These are phyloP conservation scores for Boletus sp. DNA, from an alignment of 768 basidiomycete species.

Conservation along the genomic window DNA sequence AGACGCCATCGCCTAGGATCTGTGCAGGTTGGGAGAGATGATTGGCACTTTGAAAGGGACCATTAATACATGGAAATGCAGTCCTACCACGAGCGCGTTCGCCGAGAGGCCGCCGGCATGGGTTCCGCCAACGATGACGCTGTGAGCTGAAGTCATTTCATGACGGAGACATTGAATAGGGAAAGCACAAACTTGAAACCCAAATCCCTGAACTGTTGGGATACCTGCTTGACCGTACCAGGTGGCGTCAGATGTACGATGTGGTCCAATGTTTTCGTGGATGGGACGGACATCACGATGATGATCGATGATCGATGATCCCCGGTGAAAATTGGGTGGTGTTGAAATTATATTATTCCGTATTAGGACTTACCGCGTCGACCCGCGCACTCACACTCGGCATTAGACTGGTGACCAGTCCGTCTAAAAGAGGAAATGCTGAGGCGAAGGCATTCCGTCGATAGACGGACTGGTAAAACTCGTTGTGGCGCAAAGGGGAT, in stretches of 20 bases:
- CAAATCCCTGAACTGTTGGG: slow-evolving; percentile 52
- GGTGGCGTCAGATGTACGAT: slow-evolving; percentile 72
- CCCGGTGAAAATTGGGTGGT: no score
- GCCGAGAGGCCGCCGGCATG: slow-evolving; percentile 62
- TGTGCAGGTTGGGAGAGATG: background rate
- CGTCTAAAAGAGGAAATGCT: no score
- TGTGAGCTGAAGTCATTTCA: slow-evolving; percentile 24
- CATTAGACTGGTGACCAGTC: no score
- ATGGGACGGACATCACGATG: slow-evolving; percentile 22
- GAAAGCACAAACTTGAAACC: slow-evolving; percentile 58
- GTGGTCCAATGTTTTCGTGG: slow-evolving; percentile 58
- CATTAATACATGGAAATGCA: background rate
- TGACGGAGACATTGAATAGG: background rate
- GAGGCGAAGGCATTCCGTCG: no score
- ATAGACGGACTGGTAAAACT: no score
- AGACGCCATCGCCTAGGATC: slow-evolving; percentile 46
- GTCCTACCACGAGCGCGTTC: slow-evolving; percentile 61
- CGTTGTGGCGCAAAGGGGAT: no score
- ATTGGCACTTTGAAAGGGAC: background rate
- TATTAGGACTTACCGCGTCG: no score
- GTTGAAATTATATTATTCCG: no score
- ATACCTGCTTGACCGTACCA: slow-evolving; percentile 48
- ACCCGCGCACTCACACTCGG: no score
- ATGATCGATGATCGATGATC: no score
- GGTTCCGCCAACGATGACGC: slow-evolving; percentile 64